Percentiles rank a stretch among this genome's conserved stretches.
Evolutionary conservation across 495 filamentous ascomycete species (phyloP).

Genomic region (Rusavskia elegans): DNA sequence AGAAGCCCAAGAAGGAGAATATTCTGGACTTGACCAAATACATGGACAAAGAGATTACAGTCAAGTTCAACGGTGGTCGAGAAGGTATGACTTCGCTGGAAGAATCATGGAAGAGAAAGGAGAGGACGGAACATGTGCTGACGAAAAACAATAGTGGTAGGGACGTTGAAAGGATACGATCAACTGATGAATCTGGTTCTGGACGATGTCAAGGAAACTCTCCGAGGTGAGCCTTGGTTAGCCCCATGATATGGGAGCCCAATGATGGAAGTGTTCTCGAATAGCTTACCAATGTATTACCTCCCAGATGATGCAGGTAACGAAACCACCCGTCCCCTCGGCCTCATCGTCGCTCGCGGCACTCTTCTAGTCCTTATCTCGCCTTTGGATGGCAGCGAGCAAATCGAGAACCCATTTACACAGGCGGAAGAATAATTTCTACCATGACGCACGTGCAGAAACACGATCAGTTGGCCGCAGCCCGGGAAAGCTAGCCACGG

Average conservation of each 20-base stretch:
- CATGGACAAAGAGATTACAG: slow-evolving; percentile 84
- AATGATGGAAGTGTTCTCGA: too few relatives aligned
- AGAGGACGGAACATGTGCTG: not conserved
- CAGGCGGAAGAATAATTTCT: slow-evolving; percentile 41
- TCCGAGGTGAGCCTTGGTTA: slow-evolving; percentile 50
- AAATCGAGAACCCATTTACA: slow-evolving; percentile 87
- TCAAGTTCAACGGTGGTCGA: slow-evolving; percentile 91
- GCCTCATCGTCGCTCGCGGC: slow-evolving; percentile 81
- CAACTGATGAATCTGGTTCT: slow-evolving; percentile 95
- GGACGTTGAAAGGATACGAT: slow-evolving; percentile 85
- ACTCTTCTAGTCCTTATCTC: slow-evolving; percentile 85
- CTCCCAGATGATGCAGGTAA: slow-evolving; percentile 77
- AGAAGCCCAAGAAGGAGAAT: slow-evolving; percentile 93
- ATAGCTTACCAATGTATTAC: not conserved
- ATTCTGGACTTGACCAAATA: slow-evolving; percentile 91
- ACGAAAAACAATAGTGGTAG: slow-evolving; percentile 42
- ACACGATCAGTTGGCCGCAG: too few relatives aligned
- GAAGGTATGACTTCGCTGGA: slow-evolving; percentile 43
- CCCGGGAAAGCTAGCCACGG: too few relatives aligned
- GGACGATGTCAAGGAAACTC: slow-evolving; percentile 79
- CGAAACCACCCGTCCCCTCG: slow-evolving; percentile 64
- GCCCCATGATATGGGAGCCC: not conserved
- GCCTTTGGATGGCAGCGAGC: slow-evolving; percentile 84
- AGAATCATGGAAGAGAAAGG: too few relatives aligned
- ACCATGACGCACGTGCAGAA: not conserved